A percentile compares a stretch with the other conserved stretches of the same genome.
Evolutionary conservation across 495 filamentous ascomycete genomes (phyloP).

Genomic region (Trichoderma asperelloides): DNA sequence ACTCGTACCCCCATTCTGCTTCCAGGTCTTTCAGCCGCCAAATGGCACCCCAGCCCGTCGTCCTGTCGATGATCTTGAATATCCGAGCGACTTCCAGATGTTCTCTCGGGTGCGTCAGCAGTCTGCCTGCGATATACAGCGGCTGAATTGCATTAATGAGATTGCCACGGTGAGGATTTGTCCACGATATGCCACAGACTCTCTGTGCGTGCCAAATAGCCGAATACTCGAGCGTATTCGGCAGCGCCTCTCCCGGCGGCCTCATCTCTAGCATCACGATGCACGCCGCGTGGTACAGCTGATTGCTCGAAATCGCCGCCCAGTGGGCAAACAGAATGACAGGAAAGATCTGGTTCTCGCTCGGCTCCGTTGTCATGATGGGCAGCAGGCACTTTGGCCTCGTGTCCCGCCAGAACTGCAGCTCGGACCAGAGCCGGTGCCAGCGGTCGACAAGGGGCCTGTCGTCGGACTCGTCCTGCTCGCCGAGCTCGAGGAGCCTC

Average conservation of each 20-base stretch:
- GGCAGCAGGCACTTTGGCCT: slow-evolving; percentile 12
- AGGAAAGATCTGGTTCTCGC: slow-evolving; percentile 12
- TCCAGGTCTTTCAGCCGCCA: slow-evolving; percentile 14
- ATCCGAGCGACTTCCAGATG: slow-evolving; percentile 11
- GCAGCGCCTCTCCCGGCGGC: slow-evolving; percentile 3
- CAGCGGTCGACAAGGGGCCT: slow-evolving; percentile 12
- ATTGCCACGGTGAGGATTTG: slow-evolving; percentile 13
- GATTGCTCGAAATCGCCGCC: slow-evolving; percentile 14
- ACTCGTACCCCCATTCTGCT: slow-evolving; percentile 13
- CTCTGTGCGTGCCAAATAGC: slow-evolving; percentile 13
- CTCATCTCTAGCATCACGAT: slow-evolving; percentile 14
- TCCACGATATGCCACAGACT: slow-evolving; percentile 14
- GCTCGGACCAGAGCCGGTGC: slow-evolving; percentile 11
- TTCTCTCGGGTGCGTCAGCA: slow-evolving; percentile 14
- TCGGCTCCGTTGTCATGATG: slow-evolving; percentile 16
- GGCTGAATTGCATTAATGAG: slow-evolving; percentile 15
- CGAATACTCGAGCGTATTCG: slow-evolving; percentile 12
- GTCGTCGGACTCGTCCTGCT: slow-evolving; percentile 10
- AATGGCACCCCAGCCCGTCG: slow-evolving; percentile 13
- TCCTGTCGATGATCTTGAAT: slow-evolving; percentile 11
- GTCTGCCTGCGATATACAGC: slow-evolving; percentile 13
- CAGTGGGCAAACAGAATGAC: slow-evolving; percentile 12
- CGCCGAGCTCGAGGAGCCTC: slow-evolving; percentile 12
- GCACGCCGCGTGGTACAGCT: slow-evolving; percentile 14
- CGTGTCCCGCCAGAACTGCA: slow-evolving; percentile 11